Percentiles rank a stretch among this genome's conserved stretches.
These are phyloP conservation scores for Parasitella parasitica DNA, from an alignment of 371 early-diverging fungal genomes.

Conservation along the genomic window DNA sequence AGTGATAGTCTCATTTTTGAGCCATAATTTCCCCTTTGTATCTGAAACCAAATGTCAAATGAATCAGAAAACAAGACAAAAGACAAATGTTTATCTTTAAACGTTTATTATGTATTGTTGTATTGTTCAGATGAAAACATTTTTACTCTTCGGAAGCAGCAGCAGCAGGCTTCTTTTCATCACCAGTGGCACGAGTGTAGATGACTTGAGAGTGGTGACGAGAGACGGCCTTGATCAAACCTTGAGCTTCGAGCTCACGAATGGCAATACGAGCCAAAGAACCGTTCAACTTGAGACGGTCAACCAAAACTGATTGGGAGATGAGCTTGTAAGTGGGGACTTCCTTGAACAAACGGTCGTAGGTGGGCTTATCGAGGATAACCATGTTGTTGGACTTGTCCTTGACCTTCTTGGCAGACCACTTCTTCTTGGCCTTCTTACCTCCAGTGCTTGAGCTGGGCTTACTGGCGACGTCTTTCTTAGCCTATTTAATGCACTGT, in stretches of 20 bases:
- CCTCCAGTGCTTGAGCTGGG: constrained; percentile 77
- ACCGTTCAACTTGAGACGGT: constrained; percentile 97
- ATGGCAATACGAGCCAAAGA: constrained; percentile 96
- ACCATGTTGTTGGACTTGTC: constrained; percentile 98
- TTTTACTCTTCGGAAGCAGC: constrained; percentile 35
- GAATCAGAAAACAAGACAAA: not conserved
- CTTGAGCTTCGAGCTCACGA: constrained; percentile 87
- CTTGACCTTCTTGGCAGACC: constrained; percentile 96
- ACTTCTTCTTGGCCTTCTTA: constrained; percentile 95
- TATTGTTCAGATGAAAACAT: not conserved
- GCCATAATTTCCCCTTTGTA: not conserved
- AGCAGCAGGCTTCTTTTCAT: constrained; percentile 56
- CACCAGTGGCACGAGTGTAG: constrained; percentile 92
- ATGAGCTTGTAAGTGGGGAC: constrained; percentile 98
- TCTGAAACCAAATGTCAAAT: not conserved
- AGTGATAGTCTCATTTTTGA: too few species aligned
- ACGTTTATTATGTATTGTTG: not conserved
- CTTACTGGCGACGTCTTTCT: constrained; percentile 72
- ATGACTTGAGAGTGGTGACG: constrained; percentile 91
- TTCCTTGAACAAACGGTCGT: constrained; percentile 97
- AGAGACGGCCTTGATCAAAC: constrained; percentile 89
- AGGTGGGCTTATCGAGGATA: constrained; percentile 87
- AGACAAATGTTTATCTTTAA: not conserved
- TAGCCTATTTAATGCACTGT: constrained; percentile 46
- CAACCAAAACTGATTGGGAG: constrained; percentile 96